phyloP scores from a whole-genome alignment of 768 basidiomycete genomes.

The Phallus indusiatus region DNA sequence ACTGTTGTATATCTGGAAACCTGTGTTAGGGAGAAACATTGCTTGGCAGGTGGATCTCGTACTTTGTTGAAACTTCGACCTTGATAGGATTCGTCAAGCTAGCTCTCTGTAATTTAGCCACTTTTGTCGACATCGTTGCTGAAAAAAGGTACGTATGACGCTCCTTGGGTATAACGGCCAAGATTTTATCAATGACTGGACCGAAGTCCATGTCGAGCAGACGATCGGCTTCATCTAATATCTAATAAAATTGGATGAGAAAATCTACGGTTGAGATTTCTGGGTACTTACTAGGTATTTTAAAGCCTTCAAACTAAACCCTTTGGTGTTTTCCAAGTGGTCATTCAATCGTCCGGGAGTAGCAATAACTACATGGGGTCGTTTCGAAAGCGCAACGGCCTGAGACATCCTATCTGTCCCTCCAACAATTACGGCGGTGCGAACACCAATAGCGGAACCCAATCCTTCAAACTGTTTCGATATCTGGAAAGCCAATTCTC shows the following conservation, averaged over 20 bases:
- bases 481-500: slow-evolving; percentile 96
- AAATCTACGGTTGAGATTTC: background rate
- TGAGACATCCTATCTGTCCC: slow-evolving; percentile 90
- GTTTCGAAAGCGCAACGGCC: slow-evolving; percentile 84
- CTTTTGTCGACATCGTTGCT: slow-evolving; percentile 98
- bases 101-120: slow-evolving; percentile 90
- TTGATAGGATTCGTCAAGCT: slow-evolving; percentile 89
- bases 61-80: slow-evolving; percentile 92
- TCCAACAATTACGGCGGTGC: slow-evolving; percentile 88
- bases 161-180: slow-evolving; percentile 90
- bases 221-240: slow-evolving; percentile 96
- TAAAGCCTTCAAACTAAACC: slow-evolving; percentile 76
- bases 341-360: slow-evolving; percentile 91
- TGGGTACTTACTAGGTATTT: slow-evolving; percentile 69
- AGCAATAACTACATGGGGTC: slow-evolving; percentile 90
- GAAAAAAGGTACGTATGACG: slow-evolving; percentile 95
- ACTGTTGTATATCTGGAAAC: slow-evolving; percentile 85
- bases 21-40: background rate
- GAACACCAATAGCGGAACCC: slow-evolving; percentile 86
- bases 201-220: slow-evolving; percentile 96
- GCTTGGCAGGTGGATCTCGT: slow-evolving; percentile 19
- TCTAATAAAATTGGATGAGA: slow-evolving; percentile 34
- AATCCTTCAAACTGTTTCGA: slow-evolving; percentile 92
- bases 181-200: slow-evolving; percentile 89
- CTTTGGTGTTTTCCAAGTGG: slow-evolving; percentile 95